Evolutionary conservation across 306 rosid species (phyloP), one percentile per base, ranked within the genome.

Genomic region (Trichosanthes truncata): DNA sequence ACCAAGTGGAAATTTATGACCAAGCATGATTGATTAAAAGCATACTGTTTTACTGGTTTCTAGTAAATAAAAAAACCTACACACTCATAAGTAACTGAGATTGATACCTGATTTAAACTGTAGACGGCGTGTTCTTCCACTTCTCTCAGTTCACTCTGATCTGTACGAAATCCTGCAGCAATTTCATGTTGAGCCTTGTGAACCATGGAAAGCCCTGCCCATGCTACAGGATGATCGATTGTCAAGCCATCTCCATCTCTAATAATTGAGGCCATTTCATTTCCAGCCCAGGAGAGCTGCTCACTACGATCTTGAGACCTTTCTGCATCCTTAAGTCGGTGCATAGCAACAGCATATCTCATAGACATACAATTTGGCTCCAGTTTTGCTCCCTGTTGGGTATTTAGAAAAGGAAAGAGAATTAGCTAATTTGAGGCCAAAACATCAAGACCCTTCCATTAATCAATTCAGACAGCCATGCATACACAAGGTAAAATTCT

Each of bases 181-280:
- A 94, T 92, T 91, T 94, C 98, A 79, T 92, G 97, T 66, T 94
- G 97, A 48, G 91, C 88, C 86, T 94, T 94, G 91, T 92, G 98
- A 82, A 89, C 95, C 97, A 94, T 87, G 84, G 95, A 94, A 77
- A 94, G 93, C 82, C 97, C 98, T 0, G 97, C 86, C 98, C 97
- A 94, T 80, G 97, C 97, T 84, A 87, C 77, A 33, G 97, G 91
- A 82, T 85, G 89, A 80, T 95, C 93, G 84, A 95, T 84, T 74
- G 78, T 72, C 73, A 85, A 83, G 76, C 96, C 83, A 84, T 92
- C 98, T 17, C 96, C 95, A 80, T 95, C 97, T 85, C 97, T 91
- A 80, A 95, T 84, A 73, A 92, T 86, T 62, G 97, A 95, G 69
- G 93, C 97, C 98, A 95, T 95, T 84, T 95, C 98, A 52, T 95